Evolutionary conservation across 1,284 basidiomycete species (phyloP).

Genomic region (Cutaneotrichosporon spelunceum): DNA sequence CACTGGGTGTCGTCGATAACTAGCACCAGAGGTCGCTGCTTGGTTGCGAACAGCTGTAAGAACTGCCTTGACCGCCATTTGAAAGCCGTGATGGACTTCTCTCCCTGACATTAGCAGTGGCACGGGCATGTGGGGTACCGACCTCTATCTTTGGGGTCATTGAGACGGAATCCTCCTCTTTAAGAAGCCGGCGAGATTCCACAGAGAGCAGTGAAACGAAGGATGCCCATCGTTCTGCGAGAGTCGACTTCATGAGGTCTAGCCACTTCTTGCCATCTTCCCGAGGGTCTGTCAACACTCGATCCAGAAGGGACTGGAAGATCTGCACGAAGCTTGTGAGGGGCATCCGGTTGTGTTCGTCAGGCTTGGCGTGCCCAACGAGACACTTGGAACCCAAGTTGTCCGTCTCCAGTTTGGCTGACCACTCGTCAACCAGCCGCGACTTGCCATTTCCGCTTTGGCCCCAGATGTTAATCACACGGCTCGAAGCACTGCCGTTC

Average conservation of each 20-base stretch:
- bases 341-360: constrained; percentile 40
- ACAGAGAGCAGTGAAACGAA: constrained; percentile 37
- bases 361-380: constrained; percentile 35
- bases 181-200: constrained; percentile 32
- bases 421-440: constrained; percentile 37
- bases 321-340: constrained; percentile 42
- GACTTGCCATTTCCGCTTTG: constrained; percentile 43
- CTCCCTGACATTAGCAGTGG: constrained; percentile 22
- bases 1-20: constrained; percentile 48
- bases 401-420: constrained; percentile 22
- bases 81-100: constrained; percentile 33
- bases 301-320: constrained; percentile 40
- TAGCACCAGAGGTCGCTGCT: constrained; percentile 37
- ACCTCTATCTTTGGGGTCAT: constrained; percentile 22
- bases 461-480: constrained; percentile 38
- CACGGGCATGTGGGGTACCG: background rate
- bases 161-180: constrained; percentile 9
- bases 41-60: constrained; percentile 42
- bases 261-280: constrained; percentile 39
- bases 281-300: constrained; percentile 40
- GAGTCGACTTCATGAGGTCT: constrained; percentile 27
- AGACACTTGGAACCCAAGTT: constrained; percentile 22
- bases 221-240: constrained; percentile 32
- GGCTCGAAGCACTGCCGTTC: constrained; percentile 3
- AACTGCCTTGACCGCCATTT: constrained; percentile 34